Evolutionary conservation across 345 rosid genomes (phyloP), one percentile per base, ranked within the genome.

Genomic region (Noccaea bulbosa): DNA sequence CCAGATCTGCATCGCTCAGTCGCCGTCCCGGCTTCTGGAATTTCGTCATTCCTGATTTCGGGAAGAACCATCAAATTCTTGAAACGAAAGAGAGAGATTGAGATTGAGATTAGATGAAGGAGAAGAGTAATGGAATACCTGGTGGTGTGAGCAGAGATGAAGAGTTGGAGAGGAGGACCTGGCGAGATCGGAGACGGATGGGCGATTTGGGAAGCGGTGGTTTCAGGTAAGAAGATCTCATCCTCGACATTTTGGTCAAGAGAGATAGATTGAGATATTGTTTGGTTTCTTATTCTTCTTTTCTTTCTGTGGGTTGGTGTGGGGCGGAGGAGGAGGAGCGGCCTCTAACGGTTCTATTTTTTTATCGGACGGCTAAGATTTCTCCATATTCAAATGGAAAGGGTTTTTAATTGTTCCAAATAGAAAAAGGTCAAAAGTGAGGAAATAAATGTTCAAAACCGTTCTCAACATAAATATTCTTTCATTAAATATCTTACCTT

Each of bases 131-230:
- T 9, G 46, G 4, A 52, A 24, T 75, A 91, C 97, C 97, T 50
- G 88, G 83, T 8, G 98, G 92, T 27, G 94, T 81, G 65, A 77
- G 85, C 43, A 84, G 62, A 22, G 85, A 60, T 2, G 66, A 34
- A 4, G 85, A 44, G 72, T 62, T 75, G 5, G 91, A 73, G 8
- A 77, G 84, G 40, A 82, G 77, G 63, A 50, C 78, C 0, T 87
- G 90, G 34, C 91, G 86, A 30, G 94, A 70, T 7, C 89, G 82
- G 52, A 77, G 82, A 55, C 91, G 82, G 73, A 81, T 78, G 22
- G 94, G 97, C 0, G 94, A 88, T 74, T 79, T 93, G 0, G 90
- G 77, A 37, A 89, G 88, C 69, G 97, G 88, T 43, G 98, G 98
- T 80, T 86, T 89, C 37, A 89, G 77, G 68, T 54, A 54, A 7